Percentiles rank a stretch among this genome's conserved stretches.
Evolutionary conservation across 2,329 filamentous ascomycete species (phyloP).

Genomic region (Colletotrichum sp.): DNA sequence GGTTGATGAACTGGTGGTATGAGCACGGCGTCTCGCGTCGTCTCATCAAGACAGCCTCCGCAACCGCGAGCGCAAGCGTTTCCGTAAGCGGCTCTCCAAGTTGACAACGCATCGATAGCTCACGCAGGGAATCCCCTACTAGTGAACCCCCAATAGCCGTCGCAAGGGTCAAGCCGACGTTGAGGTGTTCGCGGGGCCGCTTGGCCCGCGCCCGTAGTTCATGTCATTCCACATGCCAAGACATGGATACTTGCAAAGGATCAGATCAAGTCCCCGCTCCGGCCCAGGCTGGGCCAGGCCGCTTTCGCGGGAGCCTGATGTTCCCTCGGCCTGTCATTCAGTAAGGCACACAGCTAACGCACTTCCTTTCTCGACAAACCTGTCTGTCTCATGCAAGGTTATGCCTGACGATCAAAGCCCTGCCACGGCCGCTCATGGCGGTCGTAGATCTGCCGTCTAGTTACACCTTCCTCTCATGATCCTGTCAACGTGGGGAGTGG

Average conservation of each 20-base stretch:
- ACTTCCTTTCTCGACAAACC: background rate
- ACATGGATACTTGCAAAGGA: background rate
- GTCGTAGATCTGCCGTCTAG: background rate
- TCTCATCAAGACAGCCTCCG: background rate
- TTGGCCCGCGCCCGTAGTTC: slow-evolving; percentile 1
- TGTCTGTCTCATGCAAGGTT: background rate
- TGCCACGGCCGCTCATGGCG: background rate
- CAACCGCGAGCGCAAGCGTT: slow-evolving; percentile 30
- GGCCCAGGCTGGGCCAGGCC: background rate
- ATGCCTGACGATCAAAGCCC: background rate
- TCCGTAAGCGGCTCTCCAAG: slow-evolving; percentile 31
- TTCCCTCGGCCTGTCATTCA: background rate
- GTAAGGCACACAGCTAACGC: background rate
- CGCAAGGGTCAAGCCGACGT: background rate
- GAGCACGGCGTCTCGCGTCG: background rate
- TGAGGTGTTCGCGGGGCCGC: background rate
- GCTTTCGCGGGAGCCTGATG: background rate
- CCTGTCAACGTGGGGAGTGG: background rate
- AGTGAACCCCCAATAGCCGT: background rate
- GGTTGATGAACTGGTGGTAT: background rate
- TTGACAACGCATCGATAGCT: slow-evolving; percentile 32
- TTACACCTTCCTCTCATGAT: background rate
- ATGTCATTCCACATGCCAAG: background rate
- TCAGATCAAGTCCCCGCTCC: background rate
- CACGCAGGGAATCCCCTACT: slow-evolving; percentile 1